Conservation (phyloP, 1,284 basidiomycete genomes). For the Ustilago loliicola region DNA sequence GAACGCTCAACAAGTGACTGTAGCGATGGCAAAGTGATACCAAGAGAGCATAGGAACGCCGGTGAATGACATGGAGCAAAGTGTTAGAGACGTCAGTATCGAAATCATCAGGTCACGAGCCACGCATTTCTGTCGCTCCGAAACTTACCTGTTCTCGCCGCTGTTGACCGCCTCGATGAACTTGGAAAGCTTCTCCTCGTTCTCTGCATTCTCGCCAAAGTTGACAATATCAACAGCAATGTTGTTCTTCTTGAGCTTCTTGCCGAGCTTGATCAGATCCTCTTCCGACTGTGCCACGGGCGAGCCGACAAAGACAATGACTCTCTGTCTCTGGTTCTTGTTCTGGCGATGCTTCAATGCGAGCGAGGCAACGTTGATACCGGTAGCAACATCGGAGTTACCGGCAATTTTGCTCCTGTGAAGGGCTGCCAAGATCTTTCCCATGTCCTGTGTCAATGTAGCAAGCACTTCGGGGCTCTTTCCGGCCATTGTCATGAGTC, state of each 20-base stretch:
- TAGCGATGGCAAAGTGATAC: not conserved
- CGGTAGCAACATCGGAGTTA: slow-evolving; percentile 84
- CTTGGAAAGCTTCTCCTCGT: slow-evolving; percentile 77
- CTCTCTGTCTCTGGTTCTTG: slow-evolving; percentile 95
- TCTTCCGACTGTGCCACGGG: slow-evolving; percentile 73
- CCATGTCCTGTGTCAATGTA: slow-evolving; percentile 93
- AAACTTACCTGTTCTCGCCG: slow-evolving; percentile 82
- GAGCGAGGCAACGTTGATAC: slow-evolving; percentile 87
- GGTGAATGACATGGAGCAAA: too few relatives aligned
- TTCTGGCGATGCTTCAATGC: slow-evolving; percentile 98
- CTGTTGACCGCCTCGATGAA: slow-evolving; percentile 84
- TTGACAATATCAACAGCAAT: slow-evolving; percentile 92
- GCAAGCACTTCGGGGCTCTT: slow-evolving; percentile 86
- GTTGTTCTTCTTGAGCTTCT: slow-evolving; percentile 99
- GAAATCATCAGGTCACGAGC: not conserved
- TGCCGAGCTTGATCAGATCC: slow-evolving; percentile 81
- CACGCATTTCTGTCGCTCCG: not conserved
- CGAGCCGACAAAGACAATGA: slow-evolving; percentile 92
- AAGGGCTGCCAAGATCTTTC: slow-evolving; percentile 86
- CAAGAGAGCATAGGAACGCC: not conserved
- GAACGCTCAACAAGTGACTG: slow-evolving; percentile 82
- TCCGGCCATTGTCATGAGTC: slow-evolving; percentile 95
- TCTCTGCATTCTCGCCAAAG: slow-evolving; percentile 76
- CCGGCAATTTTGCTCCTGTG: slow-evolving; percentile 83
- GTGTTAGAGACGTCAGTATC: not conserved